These are phyloP conservation scores for Russula sp. DNA, from an alignment of 768 basidiomycete genomes.

Conservation along the genomic window DNA sequence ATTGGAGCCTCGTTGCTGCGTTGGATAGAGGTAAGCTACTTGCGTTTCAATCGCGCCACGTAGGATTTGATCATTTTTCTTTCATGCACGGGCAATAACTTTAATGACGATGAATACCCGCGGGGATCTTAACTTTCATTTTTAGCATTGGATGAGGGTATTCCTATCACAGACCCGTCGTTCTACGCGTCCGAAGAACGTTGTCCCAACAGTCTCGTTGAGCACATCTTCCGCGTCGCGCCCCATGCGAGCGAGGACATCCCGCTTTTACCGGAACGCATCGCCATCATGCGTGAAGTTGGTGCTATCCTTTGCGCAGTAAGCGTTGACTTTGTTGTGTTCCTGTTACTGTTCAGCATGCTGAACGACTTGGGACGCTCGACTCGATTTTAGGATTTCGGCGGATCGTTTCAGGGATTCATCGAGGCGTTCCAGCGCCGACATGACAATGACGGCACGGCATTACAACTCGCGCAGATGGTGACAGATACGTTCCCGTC, in stretches of 20 bases:
- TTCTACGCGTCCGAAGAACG: slow-evolving; percentile 71
- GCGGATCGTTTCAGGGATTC: slow-evolving; percentile 29
- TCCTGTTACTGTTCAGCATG: not conserved
- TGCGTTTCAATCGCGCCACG: not conserved
- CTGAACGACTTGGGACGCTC: not conserved
- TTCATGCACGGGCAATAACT: not conserved
- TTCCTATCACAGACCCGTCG: slow-evolving; percentile 73
- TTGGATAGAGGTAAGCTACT: slow-evolving; percentile 64
- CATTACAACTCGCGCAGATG: slow-evolving; percentile 30
- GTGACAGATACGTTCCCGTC: slow-evolving; percentile 31
- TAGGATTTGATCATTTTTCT: not conserved
- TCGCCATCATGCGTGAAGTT: slow-evolving; percentile 73
- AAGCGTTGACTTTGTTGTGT: slow-evolving; percentile 34
- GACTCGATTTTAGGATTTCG: slow-evolving; percentile 19
- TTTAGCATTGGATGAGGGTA: slow-evolving; percentile 70
- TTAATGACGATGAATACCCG: not conserved
- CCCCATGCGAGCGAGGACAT: slow-evolving; percentile 57
- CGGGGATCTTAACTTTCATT: not conserved
- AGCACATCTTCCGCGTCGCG: slow-evolving; percentile 64
- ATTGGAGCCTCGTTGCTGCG: slow-evolving; percentile 84
- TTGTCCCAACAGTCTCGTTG: slow-evolving; percentile 70
- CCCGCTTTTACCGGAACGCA: slow-evolving; percentile 68
- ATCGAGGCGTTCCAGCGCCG: slow-evolving; percentile 27
- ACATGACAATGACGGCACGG: slow-evolving; percentile 23
- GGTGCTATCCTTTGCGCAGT: slow-evolving; percentile 71